Evolutionary conservation across 352 stramenopile species (phyloP).

Genomic region (Phytophthora europaea): DNA sequence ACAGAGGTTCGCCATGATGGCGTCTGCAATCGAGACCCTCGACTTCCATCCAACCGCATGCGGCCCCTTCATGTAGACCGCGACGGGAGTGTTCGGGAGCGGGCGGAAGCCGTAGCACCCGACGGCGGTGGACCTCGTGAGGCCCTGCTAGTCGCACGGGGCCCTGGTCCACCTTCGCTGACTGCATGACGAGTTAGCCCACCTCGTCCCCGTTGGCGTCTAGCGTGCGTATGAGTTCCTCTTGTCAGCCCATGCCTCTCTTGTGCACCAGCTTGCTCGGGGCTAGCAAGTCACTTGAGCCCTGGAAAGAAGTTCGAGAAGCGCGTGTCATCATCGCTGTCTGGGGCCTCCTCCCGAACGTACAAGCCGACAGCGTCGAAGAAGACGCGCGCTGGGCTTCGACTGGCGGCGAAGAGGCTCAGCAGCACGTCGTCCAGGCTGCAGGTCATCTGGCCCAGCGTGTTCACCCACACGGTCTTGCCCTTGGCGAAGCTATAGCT

Average conservation of each 20-base stretch:
- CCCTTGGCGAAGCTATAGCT: conserved; percentile 69
- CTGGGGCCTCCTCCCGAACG: conserved; percentile 64
- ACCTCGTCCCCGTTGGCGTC: conserved; percentile 62
- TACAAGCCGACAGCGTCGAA: conserved; percentile 68
- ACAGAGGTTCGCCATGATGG: conserved; percentile 70
- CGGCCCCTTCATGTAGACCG: conserved; percentile 73
- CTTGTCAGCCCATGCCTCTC: conserved; percentile 72
- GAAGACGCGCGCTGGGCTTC: conserved; percentile 72
- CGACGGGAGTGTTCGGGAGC: conserved; percentile 56
- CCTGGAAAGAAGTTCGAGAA: conserved; percentile 67
- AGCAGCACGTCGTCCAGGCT: conserved; percentile 74
- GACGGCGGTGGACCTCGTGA: conserved; percentile 58
- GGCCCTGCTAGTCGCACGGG: conserved; percentile 59
- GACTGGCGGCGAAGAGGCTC: conserved; percentile 62
- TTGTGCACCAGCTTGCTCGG: conserved; percentile 69
- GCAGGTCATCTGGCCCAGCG: conserved; percentile 55
- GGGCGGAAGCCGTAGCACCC: conserved; percentile 78
- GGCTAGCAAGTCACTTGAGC: conserved; percentile 69
- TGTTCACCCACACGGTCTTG: conserved; percentile 61
- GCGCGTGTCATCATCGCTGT: conserved; percentile 57
- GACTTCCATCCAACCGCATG: conserved; percentile 66
- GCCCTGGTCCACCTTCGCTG: conserved; percentile 58
- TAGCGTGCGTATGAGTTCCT: conserved; percentile 63
- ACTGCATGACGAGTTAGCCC: conserved; percentile 74
- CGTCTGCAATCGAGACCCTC: conserved; percentile 64